These are phyloP conservation scores for Orbilia javanica DNA, from an alignment of 2,329 filamentous ascomycete species.

Conservation along the genomic window DNA sequence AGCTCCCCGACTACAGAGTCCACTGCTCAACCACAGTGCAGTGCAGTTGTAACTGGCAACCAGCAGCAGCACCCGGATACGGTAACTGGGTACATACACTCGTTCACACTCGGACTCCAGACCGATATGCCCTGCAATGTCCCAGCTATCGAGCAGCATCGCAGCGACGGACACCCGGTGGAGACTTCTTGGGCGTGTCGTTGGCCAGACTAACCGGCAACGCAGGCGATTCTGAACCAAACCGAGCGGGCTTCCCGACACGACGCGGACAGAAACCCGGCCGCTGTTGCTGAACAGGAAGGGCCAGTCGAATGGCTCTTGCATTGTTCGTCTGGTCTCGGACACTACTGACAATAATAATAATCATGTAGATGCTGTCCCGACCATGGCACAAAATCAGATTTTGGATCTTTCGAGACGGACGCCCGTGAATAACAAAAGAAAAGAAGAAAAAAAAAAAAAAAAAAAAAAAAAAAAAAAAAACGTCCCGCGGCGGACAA, in stretches of 20 bases:
- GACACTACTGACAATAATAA: neutral
- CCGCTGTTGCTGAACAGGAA: slow-evolving; percentile 2
- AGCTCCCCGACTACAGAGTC: too few species aligned
- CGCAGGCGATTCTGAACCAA: slow-evolving; percentile 3
- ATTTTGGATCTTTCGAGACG: too few species aligned
- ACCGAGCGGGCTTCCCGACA: slow-evolving; percentile 5
- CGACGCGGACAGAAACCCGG: slow-evolving; percentile 11
- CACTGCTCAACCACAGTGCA: too few species aligned
- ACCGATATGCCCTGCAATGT: too few species aligned
- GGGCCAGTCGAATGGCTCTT: neutral
- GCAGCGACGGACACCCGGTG: neutral
- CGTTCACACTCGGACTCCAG: too few species aligned
- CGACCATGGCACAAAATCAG: too few species aligned
- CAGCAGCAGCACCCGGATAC: too few species aligned
- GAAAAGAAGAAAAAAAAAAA: neutral
- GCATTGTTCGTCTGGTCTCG: neutral
- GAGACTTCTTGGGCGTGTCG: neutral
- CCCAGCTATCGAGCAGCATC: too few species aligned
- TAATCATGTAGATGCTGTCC: too few species aligned
- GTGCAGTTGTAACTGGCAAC: too few species aligned
- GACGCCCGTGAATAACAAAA: too few species aligned
- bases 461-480: neutral
- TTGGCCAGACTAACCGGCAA: slow-evolving; percentile 18
- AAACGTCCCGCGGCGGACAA: slow-evolving; percentile 11
- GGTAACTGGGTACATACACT: too few species aligned